phyloP scores from a whole-genome alignment of 2,329 filamentous ascomycete species.

The Cladosporium sp. region DNA sequence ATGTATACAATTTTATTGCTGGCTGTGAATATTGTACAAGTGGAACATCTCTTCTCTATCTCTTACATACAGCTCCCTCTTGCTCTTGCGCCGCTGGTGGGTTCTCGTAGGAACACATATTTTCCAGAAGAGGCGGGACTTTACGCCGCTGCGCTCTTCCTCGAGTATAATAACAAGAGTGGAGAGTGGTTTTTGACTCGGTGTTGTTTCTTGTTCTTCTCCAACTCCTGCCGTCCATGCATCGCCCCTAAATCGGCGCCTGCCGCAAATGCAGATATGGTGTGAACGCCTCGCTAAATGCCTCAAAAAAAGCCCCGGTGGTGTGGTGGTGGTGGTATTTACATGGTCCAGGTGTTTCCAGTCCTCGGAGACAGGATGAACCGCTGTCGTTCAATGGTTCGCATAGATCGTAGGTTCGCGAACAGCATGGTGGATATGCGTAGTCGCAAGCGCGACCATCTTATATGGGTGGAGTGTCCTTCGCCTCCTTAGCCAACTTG shows the following conservation, averaged over 20 bases:
- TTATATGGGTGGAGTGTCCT: conserved; percentile 11
- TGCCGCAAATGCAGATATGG: conserved; percentile 21
- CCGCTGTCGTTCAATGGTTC: neutral
- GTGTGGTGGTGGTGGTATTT: conserved; percentile 7
- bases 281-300: conserved; percentile 23
- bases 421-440: neutral
- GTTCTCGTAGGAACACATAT: neutral
- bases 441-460: neutral
- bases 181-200: conserved; percentile 1
- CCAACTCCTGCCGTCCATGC: conserved; percentile 8
- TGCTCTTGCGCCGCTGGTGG: conserved; percentile 9
- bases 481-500: conserved; percentile 23
- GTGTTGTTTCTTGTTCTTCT: neutral
- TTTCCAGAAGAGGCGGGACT: neutral
- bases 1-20: neutral
- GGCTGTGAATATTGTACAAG: conserved; percentile 16
- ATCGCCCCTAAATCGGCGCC: conserved; percentile 12
- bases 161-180: conserved; percentile 10
- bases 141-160: conserved; percentile 3
- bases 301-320: conserved; percentile 4
- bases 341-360: conserved; percentile 13
- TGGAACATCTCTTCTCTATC: neutral
- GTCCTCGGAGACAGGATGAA: neutral
- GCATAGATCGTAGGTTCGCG: neutral
- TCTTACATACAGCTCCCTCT: conserved; percentile 9